Evolutionary conservation across 106 monocot genomes (phyloP).

Genomic region (Apostasia shenzhenica): DNA sequence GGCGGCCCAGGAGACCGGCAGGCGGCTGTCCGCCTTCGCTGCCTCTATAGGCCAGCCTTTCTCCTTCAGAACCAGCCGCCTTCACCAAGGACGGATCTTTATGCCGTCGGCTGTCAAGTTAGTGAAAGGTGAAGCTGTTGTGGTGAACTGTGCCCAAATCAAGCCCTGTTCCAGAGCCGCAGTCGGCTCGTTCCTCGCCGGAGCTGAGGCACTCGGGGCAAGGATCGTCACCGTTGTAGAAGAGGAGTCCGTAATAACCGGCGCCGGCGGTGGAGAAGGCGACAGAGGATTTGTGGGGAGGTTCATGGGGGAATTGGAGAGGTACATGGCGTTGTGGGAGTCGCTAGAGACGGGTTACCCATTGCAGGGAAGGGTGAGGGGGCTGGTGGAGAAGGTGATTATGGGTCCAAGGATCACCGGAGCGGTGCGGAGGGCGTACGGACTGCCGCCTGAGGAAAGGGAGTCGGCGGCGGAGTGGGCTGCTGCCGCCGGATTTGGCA

Average conservation of each 20-base stretch:
- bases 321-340: constrained; percentile 33
- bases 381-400: constrained; percentile 25
- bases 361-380: constrained; percentile 21
- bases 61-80: constrained; percentile 42
- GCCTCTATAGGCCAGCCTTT: constrained; percentile 49
- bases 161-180: constrained; percentile 17
- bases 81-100: constrained; percentile 40
- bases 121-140: constrained; percentile 36
- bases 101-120: constrained; percentile 17
- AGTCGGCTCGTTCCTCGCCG: constrained; percentile 23
- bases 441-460: constrained; percentile 3
- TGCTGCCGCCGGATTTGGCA: constrained; percentile 10
- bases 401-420: constrained; percentile 28
- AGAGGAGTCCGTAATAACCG: constrained; percentile 18
- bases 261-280: constrained; percentile 10
- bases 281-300: constrained; percentile 9
- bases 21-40: constrained; percentile 43
- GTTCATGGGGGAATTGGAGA: constrained; percentile 30
- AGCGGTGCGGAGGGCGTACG: constrained; percentile 17
- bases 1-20: constrained; percentile 31
- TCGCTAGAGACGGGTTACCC: constrained; percentile 31
- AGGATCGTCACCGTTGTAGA: constrained; percentile 27
- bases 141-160: constrained; percentile 36
- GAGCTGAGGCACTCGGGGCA: constrained; percentile 12
- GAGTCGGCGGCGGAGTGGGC: constrained; percentile 22